Conservation (phyloP, 2,329 filamentous ascomycete genomes). For the Ophiocordyceps sinensis region DNA sequence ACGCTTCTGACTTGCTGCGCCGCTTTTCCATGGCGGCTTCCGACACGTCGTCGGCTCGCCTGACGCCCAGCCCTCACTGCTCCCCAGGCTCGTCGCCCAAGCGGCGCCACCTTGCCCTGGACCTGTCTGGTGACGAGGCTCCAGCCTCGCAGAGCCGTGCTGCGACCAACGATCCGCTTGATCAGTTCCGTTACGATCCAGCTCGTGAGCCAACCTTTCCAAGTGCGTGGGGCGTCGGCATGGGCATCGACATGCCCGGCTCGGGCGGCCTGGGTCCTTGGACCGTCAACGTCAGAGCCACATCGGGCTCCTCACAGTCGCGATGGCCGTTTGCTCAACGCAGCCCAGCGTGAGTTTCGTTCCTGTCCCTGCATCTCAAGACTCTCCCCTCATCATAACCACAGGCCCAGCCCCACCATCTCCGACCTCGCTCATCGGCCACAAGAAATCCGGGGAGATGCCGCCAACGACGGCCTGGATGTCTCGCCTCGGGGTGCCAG, state of each 20-base stretch:
- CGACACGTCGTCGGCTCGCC: not conserved
- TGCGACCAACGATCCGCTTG: not conserved
- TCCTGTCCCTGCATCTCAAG: not conserved
- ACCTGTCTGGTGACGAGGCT: too few species aligned
- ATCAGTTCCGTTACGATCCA: not conserved
- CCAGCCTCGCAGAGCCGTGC: too few species aligned
- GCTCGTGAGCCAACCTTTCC: too few species aligned
- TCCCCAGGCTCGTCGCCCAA: not conserved
- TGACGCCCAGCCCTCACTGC: constrained; percentile 2
- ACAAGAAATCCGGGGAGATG: too few species aligned
- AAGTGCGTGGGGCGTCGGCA: too few species aligned
- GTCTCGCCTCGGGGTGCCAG: too few species aligned
- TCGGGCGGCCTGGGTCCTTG: not conserved
- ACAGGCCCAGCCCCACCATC: not conserved
- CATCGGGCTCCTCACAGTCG: not conserved
- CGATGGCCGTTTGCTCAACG: not conserved
- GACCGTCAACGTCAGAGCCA: not conserved
- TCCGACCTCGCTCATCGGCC: not conserved
- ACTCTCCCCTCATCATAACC: not conserved
- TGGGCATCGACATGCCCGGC: not conserved
- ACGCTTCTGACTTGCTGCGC: not conserved
- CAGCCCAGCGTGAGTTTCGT: not conserved
- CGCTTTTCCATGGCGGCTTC: not conserved
- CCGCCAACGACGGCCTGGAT: too few species aligned
- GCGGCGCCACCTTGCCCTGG: not conserved